phyloP scores from a whole-genome alignment of 495 filamentous ascomycete genomes.

The Hypoxylon subgilvum region DNA sequence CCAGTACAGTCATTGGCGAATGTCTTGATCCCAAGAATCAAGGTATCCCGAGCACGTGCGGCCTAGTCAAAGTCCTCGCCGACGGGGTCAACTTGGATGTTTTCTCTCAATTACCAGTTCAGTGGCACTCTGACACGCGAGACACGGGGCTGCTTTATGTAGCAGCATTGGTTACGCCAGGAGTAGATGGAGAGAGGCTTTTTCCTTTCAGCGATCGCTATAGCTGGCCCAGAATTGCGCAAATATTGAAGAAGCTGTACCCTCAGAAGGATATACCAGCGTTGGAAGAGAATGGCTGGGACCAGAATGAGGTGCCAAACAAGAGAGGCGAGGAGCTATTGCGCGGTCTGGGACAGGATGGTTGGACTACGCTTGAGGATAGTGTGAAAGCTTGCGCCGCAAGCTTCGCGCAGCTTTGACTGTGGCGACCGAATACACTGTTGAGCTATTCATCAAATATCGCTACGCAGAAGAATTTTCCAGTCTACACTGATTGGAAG shows the following conservation, averaged over 20 bases:
- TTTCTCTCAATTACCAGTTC: constrained; percentile 32
- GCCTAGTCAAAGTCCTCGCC: constrained; percentile 43
- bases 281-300: constrained; percentile 40
- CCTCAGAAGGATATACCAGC: constrained; percentile 36
- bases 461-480: too few relatives aligned
- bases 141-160: constrained; percentile 43
- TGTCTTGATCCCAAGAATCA: constrained; percentile 41
- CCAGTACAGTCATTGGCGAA: constrained; percentile 43
- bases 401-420: not conserved
- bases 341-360: constrained; percentile 37
- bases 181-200: constrained; percentile 41
- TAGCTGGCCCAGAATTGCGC: constrained; percentile 39
- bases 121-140: constrained; percentile 44
- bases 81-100: constrained; percentile 36
- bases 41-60: constrained; percentile 38
- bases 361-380: constrained; percentile 46
- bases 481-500: too few relatives aligned
- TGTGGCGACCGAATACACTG: too few relatives aligned
- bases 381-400: constrained; percentile 36
- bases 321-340: constrained; percentile 41
- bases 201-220: constrained; percentile 44
- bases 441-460: too few relatives aligned
- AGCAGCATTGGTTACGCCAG: constrained; percentile 37
- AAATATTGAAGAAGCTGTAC: constrained; percentile 42
- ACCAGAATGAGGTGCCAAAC: constrained; percentile 44